Percentiles rank a stretch among this genome's conserved stretches.
Evolutionary conservation across 2,329 filamentous ascomycete genomes (phyloP).

Genomic region (Colletotrichum sansevieriae): DNA sequence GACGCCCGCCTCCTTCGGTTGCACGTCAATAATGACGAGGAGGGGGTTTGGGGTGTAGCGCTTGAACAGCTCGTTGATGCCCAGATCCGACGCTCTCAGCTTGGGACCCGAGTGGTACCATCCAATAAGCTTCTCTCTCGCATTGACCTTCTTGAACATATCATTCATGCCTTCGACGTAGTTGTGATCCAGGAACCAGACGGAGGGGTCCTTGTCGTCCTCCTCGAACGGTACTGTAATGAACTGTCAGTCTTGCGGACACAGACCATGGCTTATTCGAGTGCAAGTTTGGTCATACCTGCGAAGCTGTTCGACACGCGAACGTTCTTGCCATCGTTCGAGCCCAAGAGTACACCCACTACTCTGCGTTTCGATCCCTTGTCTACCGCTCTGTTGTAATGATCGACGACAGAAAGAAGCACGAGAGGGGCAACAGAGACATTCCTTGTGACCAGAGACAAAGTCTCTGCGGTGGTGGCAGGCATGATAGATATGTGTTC

Average conservation of each 20-base stretch:
- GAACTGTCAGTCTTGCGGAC: conserved; percentile 38
- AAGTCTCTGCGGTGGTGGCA: conserved; percentile 94
- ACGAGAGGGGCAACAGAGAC: conserved; percentile 98
- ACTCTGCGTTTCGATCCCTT: conserved; percentile 90
- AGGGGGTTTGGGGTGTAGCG: conserved; percentile 97
- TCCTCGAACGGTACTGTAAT: conserved; percentile 93
- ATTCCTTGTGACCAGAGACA: conserved; percentile 92
- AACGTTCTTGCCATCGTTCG: conserved; percentile 96
- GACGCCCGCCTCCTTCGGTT: conserved; percentile 97
- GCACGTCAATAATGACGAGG: conserved; percentile 97
- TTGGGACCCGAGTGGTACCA: conserved; percentile 99
- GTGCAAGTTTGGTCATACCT: conserved; percentile 66
- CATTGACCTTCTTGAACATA: conserved; percentile 99
- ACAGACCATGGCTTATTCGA: conserved; percentile 20
- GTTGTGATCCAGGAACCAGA: conserved; percentile 99
- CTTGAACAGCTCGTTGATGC: conserved; percentile 99
- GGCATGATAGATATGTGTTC: conserved; percentile 74
- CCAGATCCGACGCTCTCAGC: conserved; percentile 93
- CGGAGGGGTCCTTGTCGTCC: conserved; percentile 97
- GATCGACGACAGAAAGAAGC: conserved; percentile 96
- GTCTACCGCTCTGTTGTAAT: conserved; percentile 92
- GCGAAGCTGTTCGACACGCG: conserved; percentile 99
- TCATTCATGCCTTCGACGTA: conserved; percentile 99
- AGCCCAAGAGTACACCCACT: conserved; percentile 92
- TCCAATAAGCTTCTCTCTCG: conserved; percentile 97